A percentile compares a stretch with the other conserved stretches of the same genome.
These are phyloP conservation scores for Ramaria sp. DNA, from an alignment of 768 basidiomycete species.

Conservation along the genomic window DNA sequence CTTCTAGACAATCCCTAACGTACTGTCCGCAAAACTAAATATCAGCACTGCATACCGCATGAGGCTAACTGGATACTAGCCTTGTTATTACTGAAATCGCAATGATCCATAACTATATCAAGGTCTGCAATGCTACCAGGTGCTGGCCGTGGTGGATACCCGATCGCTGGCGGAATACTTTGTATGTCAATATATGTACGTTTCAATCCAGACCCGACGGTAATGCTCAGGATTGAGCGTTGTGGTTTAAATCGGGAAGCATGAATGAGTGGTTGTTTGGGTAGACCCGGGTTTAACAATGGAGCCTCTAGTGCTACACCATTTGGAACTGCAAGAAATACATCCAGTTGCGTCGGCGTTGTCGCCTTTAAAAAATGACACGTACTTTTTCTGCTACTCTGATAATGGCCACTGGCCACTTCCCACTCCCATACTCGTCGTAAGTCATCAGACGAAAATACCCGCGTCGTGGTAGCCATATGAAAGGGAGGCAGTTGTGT, in stretches of 20 bases:
- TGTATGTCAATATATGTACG: conserved; percentile 71
- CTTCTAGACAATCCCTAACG: conserved; percentile 93
- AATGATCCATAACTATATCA: conserved; percentile 86
- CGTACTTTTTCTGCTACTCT: conserved; percentile 69
- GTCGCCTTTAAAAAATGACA: conserved; percentile 11
- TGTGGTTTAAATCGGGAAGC: conserved; percentile 26
- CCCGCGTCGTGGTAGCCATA: conserved; percentile 59
- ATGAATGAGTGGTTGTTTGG: conserved; percentile 35
- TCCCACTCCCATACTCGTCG: conserved; percentile 96
- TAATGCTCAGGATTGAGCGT: conserved; percentile 20
- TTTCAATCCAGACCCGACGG: conserved; percentile 65
- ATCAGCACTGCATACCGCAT: background rate
- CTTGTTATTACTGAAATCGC: conserved; percentile 79
- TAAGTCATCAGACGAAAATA: conserved; percentile 68
- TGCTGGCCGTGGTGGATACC: conserved; percentile 84
- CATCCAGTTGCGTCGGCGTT: background rate
- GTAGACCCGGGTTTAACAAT: conserved; percentile 67
- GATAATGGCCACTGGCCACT: conserved; percentile 87
- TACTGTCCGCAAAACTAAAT: conserved; percentile 39
- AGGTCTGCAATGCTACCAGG: conserved; percentile 82
- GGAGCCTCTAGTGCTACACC: conserved; percentile 44
- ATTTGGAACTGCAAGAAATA: conserved; percentile 47
- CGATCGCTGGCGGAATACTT: conserved; percentile 44
- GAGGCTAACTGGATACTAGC: conserved; percentile 24
- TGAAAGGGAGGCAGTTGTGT: conserved; percentile 53